Evolutionary conservation across 192 early-diverging fungal species (phyloP).

Genomic region (Coemansia sp.): DNA sequence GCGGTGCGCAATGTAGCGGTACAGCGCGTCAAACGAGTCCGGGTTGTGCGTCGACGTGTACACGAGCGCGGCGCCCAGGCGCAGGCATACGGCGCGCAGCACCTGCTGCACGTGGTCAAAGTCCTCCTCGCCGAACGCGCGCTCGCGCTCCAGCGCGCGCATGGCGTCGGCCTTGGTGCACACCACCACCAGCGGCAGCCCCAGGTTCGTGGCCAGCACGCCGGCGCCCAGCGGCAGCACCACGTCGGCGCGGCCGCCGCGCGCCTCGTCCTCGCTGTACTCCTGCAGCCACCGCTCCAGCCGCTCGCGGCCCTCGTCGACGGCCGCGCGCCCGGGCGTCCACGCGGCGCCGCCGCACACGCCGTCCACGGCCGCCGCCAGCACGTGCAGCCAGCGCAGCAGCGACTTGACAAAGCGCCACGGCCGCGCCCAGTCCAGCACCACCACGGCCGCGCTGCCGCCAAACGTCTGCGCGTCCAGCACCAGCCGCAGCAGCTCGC

Average conservation of each 20-base stretch:
- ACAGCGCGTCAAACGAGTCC: conserved; percentile 68
- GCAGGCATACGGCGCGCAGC: conserved; percentile 83
- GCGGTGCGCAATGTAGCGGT: conserved; percentile 77
- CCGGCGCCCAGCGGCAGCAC: conserved; percentile 73
- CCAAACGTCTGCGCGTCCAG: conserved; percentile 62
- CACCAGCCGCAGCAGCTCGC: conserved; percentile 67
- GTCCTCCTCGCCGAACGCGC: conserved; percentile 82
- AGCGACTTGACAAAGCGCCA: conserved; percentile 80
- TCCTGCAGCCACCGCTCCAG: conserved; percentile 67
- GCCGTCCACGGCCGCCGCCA: conserved; percentile 55
- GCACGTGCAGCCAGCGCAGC: conserved; percentile 71
- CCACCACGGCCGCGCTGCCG: conserved; percentile 66
- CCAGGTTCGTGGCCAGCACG: conserved; percentile 78
- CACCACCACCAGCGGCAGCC: conserved; percentile 84
- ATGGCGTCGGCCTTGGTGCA: conserved; percentile 79
- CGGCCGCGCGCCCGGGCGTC: conserved; percentile 62
- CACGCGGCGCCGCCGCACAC: conserved; percentile 48
- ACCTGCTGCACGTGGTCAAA: conserved; percentile 96
- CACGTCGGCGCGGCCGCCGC: conserved; percentile 34
- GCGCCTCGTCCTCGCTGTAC: conserved; percentile 55
- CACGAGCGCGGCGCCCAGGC: conserved; percentile 84
- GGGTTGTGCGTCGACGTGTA: conserved; percentile 82
- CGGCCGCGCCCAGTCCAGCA: conserved; percentile 88
- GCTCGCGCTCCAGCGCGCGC: conserved; percentile 69
- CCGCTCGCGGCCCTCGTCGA: conserved; percentile 68